Evolutionary conservation across 805 yeast species (phyloP).

Genomic region (Candida sphagnicola): DNA sequence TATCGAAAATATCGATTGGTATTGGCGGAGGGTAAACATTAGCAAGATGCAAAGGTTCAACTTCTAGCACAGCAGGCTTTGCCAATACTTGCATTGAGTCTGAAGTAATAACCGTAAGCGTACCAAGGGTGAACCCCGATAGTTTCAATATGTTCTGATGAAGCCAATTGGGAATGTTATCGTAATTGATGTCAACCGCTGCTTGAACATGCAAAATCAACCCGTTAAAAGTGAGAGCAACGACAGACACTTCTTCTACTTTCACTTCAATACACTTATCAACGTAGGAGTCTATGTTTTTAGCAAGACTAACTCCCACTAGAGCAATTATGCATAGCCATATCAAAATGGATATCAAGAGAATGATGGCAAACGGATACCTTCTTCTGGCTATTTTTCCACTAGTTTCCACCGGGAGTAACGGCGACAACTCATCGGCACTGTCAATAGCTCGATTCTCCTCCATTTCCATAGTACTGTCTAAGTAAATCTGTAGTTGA

Average conservation of each 20-base stretch:
- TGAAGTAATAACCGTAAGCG: conserved; percentile 17
- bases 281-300: conserved; percentile 11
- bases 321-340: background rate
- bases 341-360: background rate
- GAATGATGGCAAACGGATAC: background rate
- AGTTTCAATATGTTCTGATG: conserved; percentile 17
- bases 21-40: conserved; percentile 25
- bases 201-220: conserved; percentile 25
- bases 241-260: conserved; percentile 20
- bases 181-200: conserved; percentile 23
- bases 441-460: no score
- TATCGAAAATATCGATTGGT: conserved; percentile 16
- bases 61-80: conserved; percentile 9
- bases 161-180: conserved; percentile 16
- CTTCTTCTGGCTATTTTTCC: background rate
- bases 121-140: conserved; percentile 20
- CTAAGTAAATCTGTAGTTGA: no score
- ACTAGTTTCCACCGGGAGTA: background rate
- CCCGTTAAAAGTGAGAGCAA: conserved; percentile 22
- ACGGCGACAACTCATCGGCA: background rate
- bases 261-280: conserved; percentile 18
- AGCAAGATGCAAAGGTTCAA: conserved; percentile 16
- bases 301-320: background rate
- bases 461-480: no score
- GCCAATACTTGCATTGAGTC: conserved; percentile 17